Conservation (phyloP, 1,284 basidiomycete genomes). For the Kwoniella shivajii region DNA sequence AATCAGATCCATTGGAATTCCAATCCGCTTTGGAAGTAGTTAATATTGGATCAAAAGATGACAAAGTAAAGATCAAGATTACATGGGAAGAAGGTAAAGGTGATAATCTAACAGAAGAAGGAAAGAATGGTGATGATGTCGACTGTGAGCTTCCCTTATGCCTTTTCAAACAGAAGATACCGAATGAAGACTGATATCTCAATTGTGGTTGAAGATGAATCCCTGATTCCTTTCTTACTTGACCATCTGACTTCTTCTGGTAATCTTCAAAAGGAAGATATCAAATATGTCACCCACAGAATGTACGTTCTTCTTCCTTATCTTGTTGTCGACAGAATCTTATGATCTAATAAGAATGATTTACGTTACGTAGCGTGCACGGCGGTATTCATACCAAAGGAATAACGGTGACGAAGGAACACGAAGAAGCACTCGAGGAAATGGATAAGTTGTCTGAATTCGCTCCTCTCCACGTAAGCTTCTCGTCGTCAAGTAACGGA, state of each 20-base stretch:
- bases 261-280: conserved; percentile 38
- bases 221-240: conserved; percentile 47
- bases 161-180: neutral
- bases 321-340: too few species aligned
- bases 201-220: conserved; percentile 39
- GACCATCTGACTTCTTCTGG: conserved; percentile 37
- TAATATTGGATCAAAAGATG: conserved; percentile 51
- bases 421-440: conserved; percentile 62
- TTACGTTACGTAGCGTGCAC: conserved; percentile 67
- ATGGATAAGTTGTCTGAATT: conserved; percentile 76
- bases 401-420: conserved; percentile 63
- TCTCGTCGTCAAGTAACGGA: neutral
- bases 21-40: conserved; percentile 41
- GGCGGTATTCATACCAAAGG: conserved; percentile 73
- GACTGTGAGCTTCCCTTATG: conserved; percentile 12
- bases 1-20: conserved; percentile 17
- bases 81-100: conserved; percentile 22
- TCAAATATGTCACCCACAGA: conserved; percentile 53
- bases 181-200: neutral
- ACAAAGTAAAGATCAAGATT: conserved; percentile 43
- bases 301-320: conserved; percentile 37
- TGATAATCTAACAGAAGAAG: conserved; percentile 18
- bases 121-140: conserved; percentile 19
- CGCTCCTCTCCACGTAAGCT: conserved; percentile 68
- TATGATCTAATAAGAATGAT: too few species aligned